Evolutionary conservation across 257 asterid genomes (phyloP), one percentile per base, ranked within the genome.

Genomic region (Nicotiana tomentosiformis): DNA sequence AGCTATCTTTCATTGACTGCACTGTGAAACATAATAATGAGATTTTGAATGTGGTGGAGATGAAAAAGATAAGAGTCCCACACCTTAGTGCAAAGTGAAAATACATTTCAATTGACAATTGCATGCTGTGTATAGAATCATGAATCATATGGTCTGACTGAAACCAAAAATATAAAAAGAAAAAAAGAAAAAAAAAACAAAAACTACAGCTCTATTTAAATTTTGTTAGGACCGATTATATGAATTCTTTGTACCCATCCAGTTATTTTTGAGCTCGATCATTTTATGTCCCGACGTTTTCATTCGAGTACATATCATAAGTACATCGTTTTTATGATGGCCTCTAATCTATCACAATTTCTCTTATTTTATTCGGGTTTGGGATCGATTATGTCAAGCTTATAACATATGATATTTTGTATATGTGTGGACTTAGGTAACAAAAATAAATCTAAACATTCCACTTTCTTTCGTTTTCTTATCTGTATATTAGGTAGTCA

Each of bases 1-100:
- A 66, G 69, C 87, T 90, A 89, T 89, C 91, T 91, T 87, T 89
- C 81, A 83, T 88, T 85, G 92, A 86, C 91, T 86, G 82, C 86
- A 84, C 72, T 66, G 84, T 85, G 82, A 81, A 82, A 82, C 89
- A 91, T 83, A 83, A 86, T 88, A n/a, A 81, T 82, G 66, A 66
- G 80, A 77, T 66, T 84, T 81, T 85, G 83, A 84, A 85, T 77
- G 30, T 51, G 80, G 80, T 74, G 39, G 39, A 74, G 39, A 74
- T 74, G 84, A 66, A 20, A 78, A 64, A 58, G 80, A 26, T 35
- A 32, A 56, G 37, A 81, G 83, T 58, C 85, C 84, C 87, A 67
- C 87, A 43, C 68, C 23, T 58, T 17, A 62, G 33, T 20, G 53
- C 70, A 66, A 23, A 81, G 55, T 74, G 5, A 37, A 58, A 67